Percentiles rank a stretch among this genome's conserved stretches.
These are phyloP conservation scores for Megacollybia platyphylla DNA, from an alignment of 1,284 basidiomycete genomes.

Conservation along the genomic window DNA sequence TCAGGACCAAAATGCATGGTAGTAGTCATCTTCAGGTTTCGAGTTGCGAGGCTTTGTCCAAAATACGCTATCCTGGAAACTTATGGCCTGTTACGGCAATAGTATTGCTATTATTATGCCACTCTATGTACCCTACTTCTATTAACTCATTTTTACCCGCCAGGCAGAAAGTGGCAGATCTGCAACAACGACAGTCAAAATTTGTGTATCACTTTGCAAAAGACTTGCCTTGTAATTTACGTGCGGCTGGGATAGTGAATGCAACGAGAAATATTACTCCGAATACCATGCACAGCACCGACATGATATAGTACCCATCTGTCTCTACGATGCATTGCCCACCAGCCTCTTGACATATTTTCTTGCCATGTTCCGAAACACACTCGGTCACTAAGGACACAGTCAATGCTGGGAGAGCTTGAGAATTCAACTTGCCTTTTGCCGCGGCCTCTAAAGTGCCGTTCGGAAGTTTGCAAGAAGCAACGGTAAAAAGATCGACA, in stretches of 20 bases:
- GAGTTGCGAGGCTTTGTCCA: conserved; percentile 10
- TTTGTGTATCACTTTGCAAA: conserved; percentile 1
- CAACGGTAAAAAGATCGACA: conserved; percentile 78
- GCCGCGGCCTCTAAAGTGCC: conserved; percentile 37
- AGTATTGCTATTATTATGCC: neutral
- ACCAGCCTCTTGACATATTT: conserved; percentile 60
- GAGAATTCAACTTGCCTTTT: conserved; percentile 33
- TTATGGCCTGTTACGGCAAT: neutral
- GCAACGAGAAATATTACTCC: conserved; percentile 63
- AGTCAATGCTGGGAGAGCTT: neutral
- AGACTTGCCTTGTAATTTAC: conserved; percentile 71
- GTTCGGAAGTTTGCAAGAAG: conserved; percentile 65
- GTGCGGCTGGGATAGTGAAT: conserved; percentile 79
- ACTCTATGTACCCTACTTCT: conserved; percentile 8
- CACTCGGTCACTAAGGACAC: conserved; percentile 58
- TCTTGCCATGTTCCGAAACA: conserved; percentile 82
- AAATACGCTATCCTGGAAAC: neutral
- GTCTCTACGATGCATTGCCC: conserved; percentile 76
- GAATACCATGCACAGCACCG: conserved; percentile 64
- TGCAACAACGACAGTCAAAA: conserved; percentile 13
- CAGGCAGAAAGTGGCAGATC: conserved; percentile 49
- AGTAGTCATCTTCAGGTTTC: conserved; percentile 28
- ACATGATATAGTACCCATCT: conserved; percentile 91
- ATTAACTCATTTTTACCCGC: conserved; percentile 38
- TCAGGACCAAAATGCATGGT: conserved; percentile 81